These are phyloP conservation scores for Styphnolobium japonicum DNA, from an alignment of 306 rosid genomes.

Conservation along the genomic window DNA sequence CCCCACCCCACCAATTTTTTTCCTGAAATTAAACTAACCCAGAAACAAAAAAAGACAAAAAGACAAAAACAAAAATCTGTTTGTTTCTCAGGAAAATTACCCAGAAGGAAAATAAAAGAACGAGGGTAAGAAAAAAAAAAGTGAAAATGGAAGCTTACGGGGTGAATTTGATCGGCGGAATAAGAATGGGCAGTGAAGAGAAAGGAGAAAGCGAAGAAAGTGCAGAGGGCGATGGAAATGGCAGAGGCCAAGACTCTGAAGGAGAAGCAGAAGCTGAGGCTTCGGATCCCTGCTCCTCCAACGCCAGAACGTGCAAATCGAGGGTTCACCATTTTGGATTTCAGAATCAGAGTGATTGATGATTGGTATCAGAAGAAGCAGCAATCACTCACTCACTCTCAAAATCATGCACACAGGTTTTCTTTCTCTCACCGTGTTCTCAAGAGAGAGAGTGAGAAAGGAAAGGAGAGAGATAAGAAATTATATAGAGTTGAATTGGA, in stretches of 20 bases:
- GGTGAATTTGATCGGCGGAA: conserved; percentile 36
- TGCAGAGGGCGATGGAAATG: conserved; percentile 33
- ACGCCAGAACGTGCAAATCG: conserved; percentile 19
- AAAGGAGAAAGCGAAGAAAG: conserved; percentile 53
- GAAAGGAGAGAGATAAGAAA: too few relatives aligned
- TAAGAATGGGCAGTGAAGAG: conserved; percentile 44
- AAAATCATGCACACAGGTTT: background rate
- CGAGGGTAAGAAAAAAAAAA: background rate
- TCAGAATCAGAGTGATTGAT: background rate
- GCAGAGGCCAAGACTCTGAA: conserved; percentile 48
- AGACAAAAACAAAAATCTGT: background rate
- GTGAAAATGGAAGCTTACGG: conserved; percentile 41
- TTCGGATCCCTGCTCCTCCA: conserved; percentile 21
- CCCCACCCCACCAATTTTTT: conserved; percentile 10
- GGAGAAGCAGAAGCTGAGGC: conserved; percentile 17
- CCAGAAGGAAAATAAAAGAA: background rate
- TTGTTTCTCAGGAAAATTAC: conserved; percentile 1
- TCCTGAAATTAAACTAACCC: background rate
- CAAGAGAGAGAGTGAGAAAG: too few relatives aligned
- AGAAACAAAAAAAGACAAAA: background rate
- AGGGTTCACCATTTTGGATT: conserved; percentile 28
- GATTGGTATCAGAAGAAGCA: conserved; percentile 18
- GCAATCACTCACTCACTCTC: background rate
- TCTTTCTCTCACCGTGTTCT: too few relatives aligned
- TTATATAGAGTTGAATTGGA: too few relatives aligned